These are phyloP conservation scores for Escovopsis sp. DNA, from an alignment of 2,329 filamentous ascomycete species.

Conservation along the genomic window DNA sequence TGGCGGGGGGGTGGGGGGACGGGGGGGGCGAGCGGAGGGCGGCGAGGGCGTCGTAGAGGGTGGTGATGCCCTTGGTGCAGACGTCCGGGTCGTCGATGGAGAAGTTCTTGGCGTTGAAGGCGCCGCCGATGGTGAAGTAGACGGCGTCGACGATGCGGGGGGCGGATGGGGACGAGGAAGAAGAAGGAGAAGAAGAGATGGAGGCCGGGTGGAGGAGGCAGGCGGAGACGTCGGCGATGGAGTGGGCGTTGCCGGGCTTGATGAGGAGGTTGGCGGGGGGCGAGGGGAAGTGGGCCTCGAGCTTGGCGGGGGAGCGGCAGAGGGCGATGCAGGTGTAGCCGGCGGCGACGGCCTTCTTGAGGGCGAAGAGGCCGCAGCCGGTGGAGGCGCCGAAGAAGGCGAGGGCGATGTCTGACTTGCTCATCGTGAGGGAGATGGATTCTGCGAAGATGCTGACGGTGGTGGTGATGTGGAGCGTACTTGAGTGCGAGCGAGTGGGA, in stretches of 20 bases:
- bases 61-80: conserved; percentile 21
- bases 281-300: conserved; percentile 17
- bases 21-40: conserved; percentile 9
- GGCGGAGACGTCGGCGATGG: conserved; percentile 16
- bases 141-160: conserved; percentile 21
- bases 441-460: neutral
- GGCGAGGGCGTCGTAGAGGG: conserved; percentile 19
- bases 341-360: conserved; percentile 20
- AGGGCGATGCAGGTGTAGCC: conserved; percentile 25
- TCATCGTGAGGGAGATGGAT: conserved; percentile 3
- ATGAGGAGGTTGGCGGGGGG: conserved; percentile 20
- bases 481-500: too few species aligned
- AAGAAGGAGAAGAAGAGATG: conserved; percentile 5
- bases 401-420: conserved; percentile 8
- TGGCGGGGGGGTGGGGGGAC: conserved; percentile 3
- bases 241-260: conserved; percentile 23
- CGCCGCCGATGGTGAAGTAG: conserved; percentile 23
- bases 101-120: conserved; percentile 10
- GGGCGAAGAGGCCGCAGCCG: conserved; percentile 23
- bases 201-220: conserved; percentile 14
- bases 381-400: conserved; percentile 27
- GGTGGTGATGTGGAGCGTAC: neutral
- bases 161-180: too few species aligned
- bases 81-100: conserved; percentile 23
- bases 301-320: conserved; percentile 25